A percentile compares a stretch with the other conserved stretches of the same genome.
phyloP scores from a whole-genome alignment of 2,329 filamentous ascomycete species.

The Cephalotrichum gorgonifer region DNA sequence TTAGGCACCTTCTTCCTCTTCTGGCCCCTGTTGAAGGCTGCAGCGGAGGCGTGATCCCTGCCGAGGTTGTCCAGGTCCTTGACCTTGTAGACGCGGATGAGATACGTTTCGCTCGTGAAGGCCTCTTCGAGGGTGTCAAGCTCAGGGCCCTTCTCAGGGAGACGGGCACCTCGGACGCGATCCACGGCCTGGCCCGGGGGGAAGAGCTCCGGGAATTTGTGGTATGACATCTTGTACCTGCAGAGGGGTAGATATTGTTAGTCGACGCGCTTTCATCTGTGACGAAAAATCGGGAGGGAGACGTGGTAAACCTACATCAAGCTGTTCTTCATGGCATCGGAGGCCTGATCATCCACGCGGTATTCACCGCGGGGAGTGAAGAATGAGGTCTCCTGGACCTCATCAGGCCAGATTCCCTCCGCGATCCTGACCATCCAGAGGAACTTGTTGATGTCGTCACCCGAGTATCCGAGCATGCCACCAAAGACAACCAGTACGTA shows the following conservation, averaged over 20 bases:
- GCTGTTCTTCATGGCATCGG: constrained; percentile 97
- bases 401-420: constrained; percentile 99
- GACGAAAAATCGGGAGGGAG: background rate
- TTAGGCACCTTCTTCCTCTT: constrained; percentile 74
- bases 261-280: too few species aligned
- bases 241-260: constrained; percentile 10
- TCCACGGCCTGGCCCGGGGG: constrained; percentile 83
- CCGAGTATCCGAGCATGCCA: constrained; percentile 90
- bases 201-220: constrained; percentile 92
- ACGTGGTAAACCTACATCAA: constrained; percentile 86
- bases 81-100: constrained; percentile 99
- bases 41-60: constrained; percentile 64
- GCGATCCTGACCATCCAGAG: constrained; percentile 99
- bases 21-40: constrained; percentile 65
- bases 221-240: constrained; percentile 99
- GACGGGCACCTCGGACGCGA: constrained; percentile 68
- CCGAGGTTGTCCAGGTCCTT: constrained; percentile 97
- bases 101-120: constrained; percentile 99
- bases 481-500: constrained; percentile 98
- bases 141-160: constrained; percentile 77
- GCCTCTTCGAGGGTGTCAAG: constrained; percentile 90
- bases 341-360: constrained; percentile 84
- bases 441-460: constrained; percentile 99
- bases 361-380: constrained; percentile 94
- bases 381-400: constrained; percentile 93